Conservation (phyloP, 2,329 filamentous ascomycete species). For the Macroventuria anomochaeta region DNA sequence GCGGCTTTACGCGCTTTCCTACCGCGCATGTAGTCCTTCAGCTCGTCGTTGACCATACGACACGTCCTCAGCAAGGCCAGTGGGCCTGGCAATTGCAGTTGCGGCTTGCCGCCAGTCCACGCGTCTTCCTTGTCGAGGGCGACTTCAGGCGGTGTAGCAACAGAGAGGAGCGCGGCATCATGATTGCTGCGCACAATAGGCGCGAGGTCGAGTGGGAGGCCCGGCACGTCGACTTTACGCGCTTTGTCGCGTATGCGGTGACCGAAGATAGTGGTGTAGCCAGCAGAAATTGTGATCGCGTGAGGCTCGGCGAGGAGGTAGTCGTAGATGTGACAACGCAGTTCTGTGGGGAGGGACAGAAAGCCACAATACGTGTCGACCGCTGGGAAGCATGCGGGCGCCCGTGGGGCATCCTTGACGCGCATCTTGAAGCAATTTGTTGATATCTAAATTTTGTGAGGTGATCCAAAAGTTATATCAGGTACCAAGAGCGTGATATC, state of each 20-base stretch:
- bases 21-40: slow-evolving; percentile 41
- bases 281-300: slow-evolving; percentile 50
- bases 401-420: slow-evolving; percentile 14
- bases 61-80: slow-evolving; percentile 40
- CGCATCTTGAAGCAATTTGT: slow-evolving; percentile 7
- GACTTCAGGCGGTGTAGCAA: slow-evolving; percentile 34
- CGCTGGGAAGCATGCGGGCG: slow-evolving; percentile 2
- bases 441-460: neutral
- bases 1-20: slow-evolving; percentile 24
- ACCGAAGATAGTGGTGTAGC: slow-evolving; percentile 40
- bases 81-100: slow-evolving; percentile 29
- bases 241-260: slow-evolving; percentile 36
- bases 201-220: slow-evolving; percentile 48
- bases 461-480: slow-evolving; percentile 7
- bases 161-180: slow-evolving; percentile 43
- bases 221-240: slow-evolving; percentile 38
- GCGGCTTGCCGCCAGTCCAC: slow-evolving; percentile 13
- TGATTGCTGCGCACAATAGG: slow-evolving; percentile 43
- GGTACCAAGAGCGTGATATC: neutral
- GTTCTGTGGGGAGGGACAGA: slow-evolving; percentile 46
- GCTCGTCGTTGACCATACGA: slow-evolving; percentile 45
- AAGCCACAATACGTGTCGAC: slow-evolving; percentile 21
- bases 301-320: slow-evolving; percentile 47
- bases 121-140: slow-evolving; percentile 20
- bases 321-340: slow-evolving; percentile 53